phyloP scores from a whole-genome alignment of 2,329 filamentous ascomycete species.

The Colletotrichum navitas region DNA sequence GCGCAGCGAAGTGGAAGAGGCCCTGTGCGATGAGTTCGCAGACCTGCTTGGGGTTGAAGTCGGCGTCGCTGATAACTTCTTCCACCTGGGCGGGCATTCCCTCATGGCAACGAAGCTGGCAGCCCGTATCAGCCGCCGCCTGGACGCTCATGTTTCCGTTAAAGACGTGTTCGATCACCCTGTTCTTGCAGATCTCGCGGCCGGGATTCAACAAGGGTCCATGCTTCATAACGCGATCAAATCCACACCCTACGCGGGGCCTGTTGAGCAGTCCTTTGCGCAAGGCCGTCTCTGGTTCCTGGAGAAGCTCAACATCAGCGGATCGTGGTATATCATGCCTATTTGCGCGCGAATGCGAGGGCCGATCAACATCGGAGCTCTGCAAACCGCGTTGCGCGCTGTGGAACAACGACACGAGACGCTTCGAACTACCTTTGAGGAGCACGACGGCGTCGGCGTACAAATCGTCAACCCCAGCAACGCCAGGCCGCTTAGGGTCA shows the following conservation, averaged over 20 bases:
- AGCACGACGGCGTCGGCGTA: slow-evolving; percentile 7
- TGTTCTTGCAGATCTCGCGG: neutral
- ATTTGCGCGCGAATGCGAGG: neutral
- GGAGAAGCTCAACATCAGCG: neutral
- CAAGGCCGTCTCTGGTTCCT: slow-evolving; percentile 19
- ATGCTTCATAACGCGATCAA: neutral
- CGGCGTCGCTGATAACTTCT: slow-evolving; percentile 40
- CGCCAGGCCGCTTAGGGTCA: slow-evolving; percentile 9
- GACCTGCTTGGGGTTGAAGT: slow-evolving; percentile 24
- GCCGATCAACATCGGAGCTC: neutral
- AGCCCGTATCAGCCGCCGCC: slow-evolving; percentile 11
- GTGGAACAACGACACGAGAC: slow-evolving; percentile 19
- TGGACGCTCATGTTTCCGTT: slow-evolving; percentile 27
- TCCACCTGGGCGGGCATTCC: slow-evolving; percentile 40
- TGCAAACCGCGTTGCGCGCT: neutral
- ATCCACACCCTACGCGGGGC: neutral
- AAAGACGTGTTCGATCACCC: slow-evolving; percentile 39
- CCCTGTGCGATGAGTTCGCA: slow-evolving; percentile 20
- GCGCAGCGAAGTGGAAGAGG: slow-evolving; percentile 43
- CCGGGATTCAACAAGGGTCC: neutral
- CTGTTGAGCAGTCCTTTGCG: slow-evolving; percentile 16
- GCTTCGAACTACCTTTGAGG: slow-evolving; percentile 13
- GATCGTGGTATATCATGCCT: slow-evolving; percentile 2
- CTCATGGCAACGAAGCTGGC: slow-evolving; percentile 36
- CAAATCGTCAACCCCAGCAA: slow-evolving; percentile 19